Base-by-base conservation (phyloP, 73 alveolate species). In the Paramecium biaurelia region DNA sequence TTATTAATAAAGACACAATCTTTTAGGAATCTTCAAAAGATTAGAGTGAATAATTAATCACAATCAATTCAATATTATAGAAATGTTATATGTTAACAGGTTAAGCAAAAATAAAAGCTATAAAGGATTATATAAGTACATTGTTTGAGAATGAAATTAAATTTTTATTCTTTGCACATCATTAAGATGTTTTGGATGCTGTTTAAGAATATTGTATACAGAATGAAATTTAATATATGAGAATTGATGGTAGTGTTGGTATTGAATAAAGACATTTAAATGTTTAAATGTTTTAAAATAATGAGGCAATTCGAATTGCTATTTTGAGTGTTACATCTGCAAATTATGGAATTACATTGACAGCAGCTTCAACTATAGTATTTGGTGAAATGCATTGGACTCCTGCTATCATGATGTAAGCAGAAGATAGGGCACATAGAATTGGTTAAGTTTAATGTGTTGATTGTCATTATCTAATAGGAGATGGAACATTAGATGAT, bases 351-450 rank as follows among this genome's bases (percentile, higher is more conserved):
- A 93, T 98, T 47, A 98, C 99, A 34, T 93, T 98, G 85, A 98
- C 99, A 14, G 98, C 99, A 42, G 99, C 99, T 12, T 95, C 99
- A 2, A 98, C 99, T 18, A 98, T 98, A 24, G 97, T 98, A n/a
- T 97, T 98, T 84, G 99, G 99, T 14, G 99, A 98, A 94, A 92
- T 95, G 95, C 93, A 85, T 63, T 96, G 99, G 98, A 94, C 98
- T 49, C 99, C 99, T 18, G 96, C 96, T 7, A 92, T 98, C 56
- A 98, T 98, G 99, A 92, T 95, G 21, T 96, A 98, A 93, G 99
- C 99, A 41, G 99, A 98, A 89, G 99, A 98, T 92, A 85, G 99
- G 76, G 99, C 98, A 11, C 99, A 98, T 93, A 92, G 99, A 53
- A 98, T 98, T 26, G 99, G 99, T 38, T 98, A 98, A 93, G 96